These are phyloP conservation scores for Podospora anserina DNA, from an alignment of 495 filamentous ascomycete species.

Conservation along the genomic window DNA sequence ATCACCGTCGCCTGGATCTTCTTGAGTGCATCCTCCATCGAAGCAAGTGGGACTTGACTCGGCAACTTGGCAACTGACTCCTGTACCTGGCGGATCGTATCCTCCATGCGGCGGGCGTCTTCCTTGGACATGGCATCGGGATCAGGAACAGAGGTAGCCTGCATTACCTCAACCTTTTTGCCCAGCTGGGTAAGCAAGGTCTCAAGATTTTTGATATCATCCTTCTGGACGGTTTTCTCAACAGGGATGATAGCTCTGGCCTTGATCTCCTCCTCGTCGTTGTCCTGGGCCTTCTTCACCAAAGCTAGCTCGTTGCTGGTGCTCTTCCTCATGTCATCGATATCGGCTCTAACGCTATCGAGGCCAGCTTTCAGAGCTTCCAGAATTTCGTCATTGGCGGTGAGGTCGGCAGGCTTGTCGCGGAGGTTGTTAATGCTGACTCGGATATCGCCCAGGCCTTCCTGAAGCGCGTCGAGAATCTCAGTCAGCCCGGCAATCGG, in stretches of 20 bases:
- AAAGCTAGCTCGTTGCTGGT: constrained; percentile 52
- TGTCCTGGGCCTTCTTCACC: constrained; percentile 30
- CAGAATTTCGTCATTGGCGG: constrained; percentile 78
- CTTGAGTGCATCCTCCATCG: constrained; percentile 27
- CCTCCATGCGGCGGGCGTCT: constrained; percentile 39
- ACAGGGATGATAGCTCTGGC: constrained; percentile 33
- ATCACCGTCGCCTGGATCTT: constrained; percentile 40
- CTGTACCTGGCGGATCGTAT: constrained; percentile 47
- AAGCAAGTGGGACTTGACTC: constrained; percentile 25
- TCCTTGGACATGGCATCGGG: constrained; percentile 43
- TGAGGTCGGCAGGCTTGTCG: constrained; percentile 75
- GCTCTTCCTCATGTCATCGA: constrained; percentile 65
- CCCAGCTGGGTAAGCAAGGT: constrained; percentile 75
- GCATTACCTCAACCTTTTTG: constrained; percentile 77
- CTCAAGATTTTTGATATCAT: constrained; percentile 81
- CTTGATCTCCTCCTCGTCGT: constrained; percentile 5
- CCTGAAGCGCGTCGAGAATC: constrained; percentile 76
- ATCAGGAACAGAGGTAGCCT: constrained; percentile 52
- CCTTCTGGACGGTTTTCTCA: constrained; percentile 51
- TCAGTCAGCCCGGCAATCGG: constrained; percentile 61
- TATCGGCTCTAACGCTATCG: constrained; percentile 66
- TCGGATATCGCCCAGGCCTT: constrained; percentile 71
- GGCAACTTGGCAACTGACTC: constrained; percentile 62
- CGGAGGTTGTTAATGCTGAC: constrained; percentile 71
- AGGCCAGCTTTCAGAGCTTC: constrained; percentile 80